phyloP scores from a whole-genome alignment of 2,329 filamentous ascomycete genomes.

The Neofusicoccum ribis region DNA sequence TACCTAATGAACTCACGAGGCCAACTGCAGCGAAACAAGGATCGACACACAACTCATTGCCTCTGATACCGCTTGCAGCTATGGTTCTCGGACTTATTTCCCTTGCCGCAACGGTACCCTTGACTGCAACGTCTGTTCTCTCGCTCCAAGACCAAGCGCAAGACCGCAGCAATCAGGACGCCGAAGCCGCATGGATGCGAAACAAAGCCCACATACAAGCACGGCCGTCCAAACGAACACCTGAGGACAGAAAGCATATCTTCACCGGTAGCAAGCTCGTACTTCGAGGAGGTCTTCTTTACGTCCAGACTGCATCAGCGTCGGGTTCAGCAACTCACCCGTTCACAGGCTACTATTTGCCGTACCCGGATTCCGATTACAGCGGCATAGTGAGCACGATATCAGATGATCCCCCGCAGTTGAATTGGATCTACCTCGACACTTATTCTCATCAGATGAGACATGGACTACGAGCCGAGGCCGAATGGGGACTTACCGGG shows the following conservation, averaged over 20 bases:
- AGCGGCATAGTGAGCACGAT: conserved; percentile 59
- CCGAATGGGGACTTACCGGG: conserved; percentile 37
- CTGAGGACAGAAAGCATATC: background rate
- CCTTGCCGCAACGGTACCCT: background rate
- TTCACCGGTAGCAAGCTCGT: background rate
- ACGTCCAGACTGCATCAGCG: background rate
- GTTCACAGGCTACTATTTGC: conserved; percentile 59
- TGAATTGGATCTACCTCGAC: conserved; percentile 43
- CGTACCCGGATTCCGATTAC: conserved; percentile 55
- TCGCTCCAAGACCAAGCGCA: background rate
- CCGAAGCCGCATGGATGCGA: background rate
- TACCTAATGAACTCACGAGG: too few relatives aligned
- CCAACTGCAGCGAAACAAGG: too few relatives aligned
- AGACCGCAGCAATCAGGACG: background rate
- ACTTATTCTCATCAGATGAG: conserved; percentile 35
- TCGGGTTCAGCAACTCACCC: conserved; percentile 39
- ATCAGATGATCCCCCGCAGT: conserved; percentile 44
- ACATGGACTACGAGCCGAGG: conserved; percentile 36
- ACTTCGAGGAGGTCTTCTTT: background rate
- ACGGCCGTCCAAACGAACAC: background rate
- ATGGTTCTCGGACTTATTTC: background rate
- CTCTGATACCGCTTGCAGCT: background rate
- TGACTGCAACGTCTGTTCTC: background rate
- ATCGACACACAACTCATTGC: too few relatives aligned
- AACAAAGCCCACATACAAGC: background rate